Evolutionary conservation across 2,329 filamentous ascomycete genomes (phyloP), one percentile per base, ranked within the genome.

Genomic region (Aspergillus fumigatus): DNA sequence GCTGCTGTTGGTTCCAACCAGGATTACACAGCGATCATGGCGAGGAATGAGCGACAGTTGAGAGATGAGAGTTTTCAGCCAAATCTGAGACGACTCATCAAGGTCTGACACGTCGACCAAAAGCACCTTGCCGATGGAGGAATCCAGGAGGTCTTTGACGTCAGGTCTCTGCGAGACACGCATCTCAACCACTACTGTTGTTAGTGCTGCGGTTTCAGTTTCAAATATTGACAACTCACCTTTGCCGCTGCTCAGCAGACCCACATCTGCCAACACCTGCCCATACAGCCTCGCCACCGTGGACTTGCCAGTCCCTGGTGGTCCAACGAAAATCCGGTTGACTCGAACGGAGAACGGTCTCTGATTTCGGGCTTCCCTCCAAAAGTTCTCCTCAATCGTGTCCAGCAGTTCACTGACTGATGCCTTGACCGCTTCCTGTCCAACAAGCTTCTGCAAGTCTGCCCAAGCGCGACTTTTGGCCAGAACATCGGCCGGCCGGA

Each of bases 271-370:
- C 35, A 65, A 35, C 23, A 65, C 59, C 35, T 57, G 52, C 4
- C 58, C 61, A 48, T 65, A 65, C 14, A 65, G 43, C 25, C 57
- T 52, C 10, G 62, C 62, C n/a, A 63, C 63, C 8, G 63, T 63
- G 21, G 55, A 62, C 50, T 65, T 65, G 9, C 63, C 63, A 3
- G 63, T 64, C 2, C 63, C 63, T n/a, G 55, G 51, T 5, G 62
- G 60, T 4, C 63, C 63, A 10, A 55, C 54, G 48, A 65, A 65
- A 17, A 64, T 51, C 11, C 63, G 54, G 47, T 64, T 62, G 11
- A 60, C 47, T n/a, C 58, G 54, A 7, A 64, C 41, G 1, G 57
- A 51, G 19, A 64, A 51, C 7, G 60, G 55, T n/a, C 56, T 53
- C 55, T 64, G 58, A 11, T 57, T 61, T 32, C 55, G 57, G n/a